Base-by-base conservation (phyloP, 202 grass and related monocot genomes). In the Setaria italica region DNA sequence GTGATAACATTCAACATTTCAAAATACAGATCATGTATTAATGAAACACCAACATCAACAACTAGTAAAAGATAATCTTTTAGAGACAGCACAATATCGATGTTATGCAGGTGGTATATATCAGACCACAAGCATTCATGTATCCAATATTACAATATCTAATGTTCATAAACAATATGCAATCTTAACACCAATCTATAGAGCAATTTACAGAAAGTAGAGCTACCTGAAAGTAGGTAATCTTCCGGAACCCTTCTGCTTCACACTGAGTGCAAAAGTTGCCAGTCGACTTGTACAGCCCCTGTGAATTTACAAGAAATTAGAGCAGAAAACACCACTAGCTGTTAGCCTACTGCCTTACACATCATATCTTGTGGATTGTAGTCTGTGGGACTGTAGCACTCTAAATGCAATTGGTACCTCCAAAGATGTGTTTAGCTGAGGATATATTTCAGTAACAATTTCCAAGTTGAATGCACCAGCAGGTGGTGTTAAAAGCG, bases 251-350 rank as follows among this genome's bases (percentile, higher is more conserved):
- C 42, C 97, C 97, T 96, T 99, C 97, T 35, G 97, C 97, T 81
- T 99, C 97, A 88, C 97, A 99, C 85, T 99, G 97, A 19, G 97
- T 96, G 74, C 90, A 99, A 86, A 99, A 99, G 80, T 95, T 95
- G 57, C 91, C 90, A 76, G 97, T 96, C 0, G 97, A 91, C 77
- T 89, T 99, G 86, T 96, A 99, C 62, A 99, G 76, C 25, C 97
- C 97, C 97, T 99, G 82, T 43, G 66, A 89, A 76, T 62, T 48
- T 58, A 77, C 43, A 88, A 67, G 66, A 79, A 72, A 73, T 84
- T 21, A 87, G 62, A 71, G 65, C 49, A 82, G 30, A 67, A 76
- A 60, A 77, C 11, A 84, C 3, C 17, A 45, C 34, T 13, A 72
- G 57, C 65, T 45, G 49, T 81, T 57, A 53, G 63, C 43, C 25